Evolutionary conservation across 176 grass and related monocot species (phyloP), one percentile per base, ranked within the genome.

Genomic region (Tillandsia leiboldiana): DNA sequence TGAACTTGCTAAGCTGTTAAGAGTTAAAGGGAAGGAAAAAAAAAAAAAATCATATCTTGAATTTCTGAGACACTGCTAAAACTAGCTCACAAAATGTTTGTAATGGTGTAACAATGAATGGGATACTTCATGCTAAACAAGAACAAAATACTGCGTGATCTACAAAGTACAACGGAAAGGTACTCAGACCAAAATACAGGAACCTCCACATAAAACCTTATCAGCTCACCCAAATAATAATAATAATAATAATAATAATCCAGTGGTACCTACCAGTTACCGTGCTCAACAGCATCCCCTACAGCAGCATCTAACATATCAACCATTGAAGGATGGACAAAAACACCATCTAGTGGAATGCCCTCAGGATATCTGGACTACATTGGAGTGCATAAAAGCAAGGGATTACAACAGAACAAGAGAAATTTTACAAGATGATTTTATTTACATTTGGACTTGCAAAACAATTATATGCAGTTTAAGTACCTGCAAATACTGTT

Each of bases 221-320:
- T 42, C 33, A 42, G 33, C 5, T 42, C 33, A 42, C 33, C 33
- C 33, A 42, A 42, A 42, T 24, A 42, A 42, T 42, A 42, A 33
- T 6, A 33, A 33, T 33, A 42, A 42, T 6, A 42, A 42, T 42
- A 12, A 4, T 42, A 11, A 42, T 29, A 51, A 83, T 65, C 10
- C 64, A 77, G 72, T 49, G 42, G 70, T 64, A 26, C 73, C 73
- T 83, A 97, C 93, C 93, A 97, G 17, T 97, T 85, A 64, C 86
- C 86, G 42, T 90, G 80, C 56, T 92, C 93, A 28, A 97, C 77
- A 20, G 86, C 81, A 72, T 92, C 93, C 69, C 84, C 87, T 63
- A 97, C 79, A 73, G 89, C 86, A 90, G 83, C 74, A 85, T 97
- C 93, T 63, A 97, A 85, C 89, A 97, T 97, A 66, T 92, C 89